Evolutionary conservation across 2,329 filamentous ascomycete species (phyloP), one percentile per base, ranked within the genome.

Genomic region (Exserohilum turcica): DNA sequence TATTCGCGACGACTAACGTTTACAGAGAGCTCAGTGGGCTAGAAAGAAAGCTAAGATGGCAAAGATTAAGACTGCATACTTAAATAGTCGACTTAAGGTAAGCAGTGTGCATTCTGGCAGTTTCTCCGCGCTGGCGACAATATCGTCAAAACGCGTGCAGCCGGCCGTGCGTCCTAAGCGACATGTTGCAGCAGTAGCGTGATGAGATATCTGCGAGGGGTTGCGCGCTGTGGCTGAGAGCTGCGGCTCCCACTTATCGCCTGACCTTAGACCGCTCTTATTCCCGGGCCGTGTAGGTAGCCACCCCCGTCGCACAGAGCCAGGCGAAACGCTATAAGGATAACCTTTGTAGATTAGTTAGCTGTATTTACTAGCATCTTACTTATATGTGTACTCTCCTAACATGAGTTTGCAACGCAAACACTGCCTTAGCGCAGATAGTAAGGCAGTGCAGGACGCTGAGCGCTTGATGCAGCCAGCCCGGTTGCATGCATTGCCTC

Each of bases 401-500:
- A 12, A 37, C 16, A 37, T 37, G 35, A 37, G 16, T 37, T 37
- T 13, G 10, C 35, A 37, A 37, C 7, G 16, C 35, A 19, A 37
- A 37, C 16, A 37, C 35, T 21, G 16, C 16, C 35, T 21, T 21
- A 21, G 35, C 16, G 35, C 5, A 37, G 12, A 37, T 37, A 18
- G 15, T 32, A 27, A 43, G 40, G 40, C 40, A 18, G 40, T 19
- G 27, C 27, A 43, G 32, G 13, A 28, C 16, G 35, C 35, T 37
- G 35, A 18, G 35, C 27, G 19, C 43, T 37, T 29, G 43, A 36
- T 28, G 43, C 28, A 31, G 18, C 40, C 36, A 38, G 33, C 33
- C 44, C 39, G 33, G 43, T 44, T 27, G 19, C 38, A 27, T 27
- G 38, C 38, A 43, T 28, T 32, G 40, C 40, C 50, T 54, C 44